Conservation (phyloP, 768 basidiomycete species). For the Strobilomyces echinocephalus region DNA sequence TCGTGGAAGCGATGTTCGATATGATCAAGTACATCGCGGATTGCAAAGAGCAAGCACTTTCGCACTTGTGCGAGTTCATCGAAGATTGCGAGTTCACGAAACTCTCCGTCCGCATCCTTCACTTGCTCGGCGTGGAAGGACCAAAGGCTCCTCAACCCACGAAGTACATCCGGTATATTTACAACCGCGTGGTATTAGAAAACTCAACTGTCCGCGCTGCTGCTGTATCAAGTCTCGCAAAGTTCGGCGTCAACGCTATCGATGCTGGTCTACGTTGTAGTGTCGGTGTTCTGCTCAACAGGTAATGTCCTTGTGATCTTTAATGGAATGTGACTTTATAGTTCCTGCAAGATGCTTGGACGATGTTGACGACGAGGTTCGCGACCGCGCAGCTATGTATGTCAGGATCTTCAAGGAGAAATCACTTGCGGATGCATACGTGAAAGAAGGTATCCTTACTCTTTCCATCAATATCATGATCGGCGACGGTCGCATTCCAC, state of each 20-base stretch:
- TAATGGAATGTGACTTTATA: neutral
- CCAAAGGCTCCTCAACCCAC: constrained; percentile 94
- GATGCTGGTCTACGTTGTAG: constrained; percentile 80
- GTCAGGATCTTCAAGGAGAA: constrained; percentile 79
- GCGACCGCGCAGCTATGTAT: constrained; percentile 95
- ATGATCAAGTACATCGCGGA: constrained; percentile 99
- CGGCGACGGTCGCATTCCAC: constrained; percentile 1
- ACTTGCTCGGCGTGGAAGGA: constrained; percentile 92
- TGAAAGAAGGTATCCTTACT: constrained; percentile 77
- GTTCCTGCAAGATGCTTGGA: constrained; percentile 71
- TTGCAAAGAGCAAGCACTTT: constrained; percentile 95
- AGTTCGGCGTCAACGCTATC: constrained; percentile 88
- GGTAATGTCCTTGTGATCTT: constrained; percentile 43
- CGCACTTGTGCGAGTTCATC: constrained; percentile 98
- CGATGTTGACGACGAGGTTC: constrained; percentile 98
- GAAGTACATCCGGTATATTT: constrained; percentile 99
- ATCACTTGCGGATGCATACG: constrained; percentile 75
- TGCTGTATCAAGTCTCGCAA: constrained; percentile 90
- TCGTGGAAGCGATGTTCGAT: constrained; percentile 99
- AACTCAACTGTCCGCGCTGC: constrained; percentile 97
- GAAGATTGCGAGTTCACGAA: constrained; percentile 99
- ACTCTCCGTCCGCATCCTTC: constrained; percentile 93
- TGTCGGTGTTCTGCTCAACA: constrained; percentile 78
- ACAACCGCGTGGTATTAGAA: constrained; percentile 97
- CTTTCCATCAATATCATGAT: neutral